Conservation (phyloP, 495 filamentous ascomycete species). For the Aspergillus sclerotioniger region DNA sequence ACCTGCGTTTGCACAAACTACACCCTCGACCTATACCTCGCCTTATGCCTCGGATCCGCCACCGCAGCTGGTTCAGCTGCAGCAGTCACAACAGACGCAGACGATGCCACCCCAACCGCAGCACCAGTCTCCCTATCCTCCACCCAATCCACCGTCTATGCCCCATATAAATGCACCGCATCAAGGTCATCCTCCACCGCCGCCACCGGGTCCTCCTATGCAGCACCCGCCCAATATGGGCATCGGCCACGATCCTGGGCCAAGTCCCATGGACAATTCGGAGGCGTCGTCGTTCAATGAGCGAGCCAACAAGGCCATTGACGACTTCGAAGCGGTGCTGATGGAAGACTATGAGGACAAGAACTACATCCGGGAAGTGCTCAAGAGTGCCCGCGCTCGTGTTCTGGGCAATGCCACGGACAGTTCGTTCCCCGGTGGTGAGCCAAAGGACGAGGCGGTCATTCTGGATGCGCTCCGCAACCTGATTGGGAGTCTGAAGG, state of each 20-base stretch:
- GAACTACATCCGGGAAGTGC: slow-evolving; percentile 50
- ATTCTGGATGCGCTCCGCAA: slow-evolving; percentile 44
- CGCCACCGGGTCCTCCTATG: slow-evolving; percentile 23
- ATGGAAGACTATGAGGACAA: slow-evolving; percentile 52
- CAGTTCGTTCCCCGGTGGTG: slow-evolving; percentile 49
- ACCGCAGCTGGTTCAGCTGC: slow-evolving; percentile 34
- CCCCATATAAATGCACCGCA: slow-evolving; percentile 25
- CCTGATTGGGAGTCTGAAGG: slow-evolving; percentile 43
- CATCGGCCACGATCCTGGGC: slow-evolving; percentile 43
- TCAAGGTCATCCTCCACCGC: slow-evolving; percentile 27
- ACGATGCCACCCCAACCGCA: slow-evolving; percentile 27
- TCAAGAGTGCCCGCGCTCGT: slow-evolving; percentile 49
- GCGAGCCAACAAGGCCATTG: slow-evolving; percentile 48
- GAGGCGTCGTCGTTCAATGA: slow-evolving; percentile 46
- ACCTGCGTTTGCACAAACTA: slow-evolving; percentile 41
- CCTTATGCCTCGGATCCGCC: slow-evolving; percentile 44
- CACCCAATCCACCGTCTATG: slow-evolving; percentile 25
- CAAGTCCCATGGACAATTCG: slow-evolving; percentile 45
- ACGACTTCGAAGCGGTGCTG: slow-evolving; percentile 48
- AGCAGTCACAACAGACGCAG: slow-evolving; percentile 28
- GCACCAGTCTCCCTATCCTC: slow-evolving; percentile 35
- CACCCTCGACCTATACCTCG: slow-evolving; percentile 42
- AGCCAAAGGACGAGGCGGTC: slow-evolving; percentile 47
- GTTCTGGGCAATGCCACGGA: slow-evolving; percentile 40
- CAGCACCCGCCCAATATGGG: slow-evolving; percentile 26